Evolutionary conservation across 2,329 filamentous ascomycete species (phyloP).

Genomic region (Hymenoscyphus occultus): DNA sequence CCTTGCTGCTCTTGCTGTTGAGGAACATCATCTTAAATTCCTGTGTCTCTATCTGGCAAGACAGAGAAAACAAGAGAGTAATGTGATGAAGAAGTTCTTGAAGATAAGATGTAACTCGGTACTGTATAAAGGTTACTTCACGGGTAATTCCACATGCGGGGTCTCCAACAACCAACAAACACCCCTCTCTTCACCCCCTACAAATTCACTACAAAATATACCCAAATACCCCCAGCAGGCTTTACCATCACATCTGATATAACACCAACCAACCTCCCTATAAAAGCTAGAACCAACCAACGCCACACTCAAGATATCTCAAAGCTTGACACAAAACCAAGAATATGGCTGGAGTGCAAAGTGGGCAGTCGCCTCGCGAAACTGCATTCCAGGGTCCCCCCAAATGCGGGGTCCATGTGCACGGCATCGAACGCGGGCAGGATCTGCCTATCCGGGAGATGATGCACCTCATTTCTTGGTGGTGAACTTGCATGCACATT

Average conservation of each 20-base stretch:
- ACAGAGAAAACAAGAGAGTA: not conserved
- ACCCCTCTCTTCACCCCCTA: too few species aligned
- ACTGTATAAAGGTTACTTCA: not conserved
- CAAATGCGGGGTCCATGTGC: constrained; percentile 1
- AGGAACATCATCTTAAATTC: constrained; percentile 7
- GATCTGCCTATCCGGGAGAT: constrained; percentile 7
- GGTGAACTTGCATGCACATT: not conserved
- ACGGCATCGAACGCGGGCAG: not conserved
- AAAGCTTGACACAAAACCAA: not conserved
- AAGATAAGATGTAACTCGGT: not conserved
- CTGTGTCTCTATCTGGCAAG: not conserved
- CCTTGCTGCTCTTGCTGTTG: constrained; percentile 10
- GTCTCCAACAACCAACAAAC: too few species aligned
- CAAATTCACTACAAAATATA: too few species aligned
- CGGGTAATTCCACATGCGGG: not conserved
- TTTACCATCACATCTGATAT: too few species aligned
- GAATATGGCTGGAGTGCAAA: not conserved
- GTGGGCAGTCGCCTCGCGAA: not conserved
- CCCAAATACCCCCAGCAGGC: too few species aligned
- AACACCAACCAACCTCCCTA: too few species aligned
- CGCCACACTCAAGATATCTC: too few species aligned
- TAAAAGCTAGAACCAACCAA: too few species aligned
- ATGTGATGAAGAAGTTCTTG: not conserved
- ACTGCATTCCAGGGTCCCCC: not conserved
- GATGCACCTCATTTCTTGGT: constrained; percentile 6